These are phyloP conservation scores for Aspergillus pseudoterreus DNA, from an alignment of 2,329 filamentous ascomycete species.

Conservation along the genomic window DNA sequence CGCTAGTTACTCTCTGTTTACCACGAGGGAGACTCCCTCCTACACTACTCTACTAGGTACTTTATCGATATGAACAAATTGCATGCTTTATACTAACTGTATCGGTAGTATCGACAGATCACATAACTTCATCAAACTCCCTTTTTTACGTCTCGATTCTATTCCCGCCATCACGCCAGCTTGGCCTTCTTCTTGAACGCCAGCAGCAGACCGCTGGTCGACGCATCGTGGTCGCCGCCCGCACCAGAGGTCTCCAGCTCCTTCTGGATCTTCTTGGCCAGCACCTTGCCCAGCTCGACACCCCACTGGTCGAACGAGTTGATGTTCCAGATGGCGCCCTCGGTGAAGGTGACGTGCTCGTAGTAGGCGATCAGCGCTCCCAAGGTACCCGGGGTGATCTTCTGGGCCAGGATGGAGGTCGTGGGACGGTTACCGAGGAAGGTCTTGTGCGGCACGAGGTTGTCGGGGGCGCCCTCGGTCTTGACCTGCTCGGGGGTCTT, in stretches of 20 bases:
- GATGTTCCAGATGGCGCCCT: conserved; percentile 98
- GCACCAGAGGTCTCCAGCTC: conserved; percentile 77
- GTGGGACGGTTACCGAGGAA: conserved; percentile 98
- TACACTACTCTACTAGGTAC: neutral
- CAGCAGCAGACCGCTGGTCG: conserved; percentile 82
- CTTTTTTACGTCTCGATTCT: neutral
- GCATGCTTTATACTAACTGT: too few species aligned
- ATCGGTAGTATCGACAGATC: too few species aligned
- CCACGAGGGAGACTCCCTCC: neutral
- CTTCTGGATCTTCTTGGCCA: conserved; percentile 84
- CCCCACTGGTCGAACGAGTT: conserved; percentile 99
- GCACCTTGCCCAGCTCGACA: conserved; percentile 92
- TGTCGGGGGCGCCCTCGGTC: conserved; percentile 45
- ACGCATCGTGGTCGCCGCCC: conserved; percentile 73
- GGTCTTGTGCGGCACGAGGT: conserved; percentile 92
- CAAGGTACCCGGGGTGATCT: conserved; percentile 90
- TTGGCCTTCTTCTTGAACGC: conserved; percentile 80
- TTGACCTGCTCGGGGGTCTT: conserved; percentile 48
- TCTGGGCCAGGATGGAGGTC: conserved; percentile 86
- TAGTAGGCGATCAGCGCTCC: conserved; percentile 98
- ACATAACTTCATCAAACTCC: conserved; percentile 16
- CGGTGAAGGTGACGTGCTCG: conserved; percentile 96
- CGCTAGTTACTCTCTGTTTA: neutral
- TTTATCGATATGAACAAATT: too few species aligned
- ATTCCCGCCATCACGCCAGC: conserved; percentile 39